Evolutionary conservation across 352 stramenopile genomes (phyloP).

Genomic region (Pythium vanterpoolii): DNA sequence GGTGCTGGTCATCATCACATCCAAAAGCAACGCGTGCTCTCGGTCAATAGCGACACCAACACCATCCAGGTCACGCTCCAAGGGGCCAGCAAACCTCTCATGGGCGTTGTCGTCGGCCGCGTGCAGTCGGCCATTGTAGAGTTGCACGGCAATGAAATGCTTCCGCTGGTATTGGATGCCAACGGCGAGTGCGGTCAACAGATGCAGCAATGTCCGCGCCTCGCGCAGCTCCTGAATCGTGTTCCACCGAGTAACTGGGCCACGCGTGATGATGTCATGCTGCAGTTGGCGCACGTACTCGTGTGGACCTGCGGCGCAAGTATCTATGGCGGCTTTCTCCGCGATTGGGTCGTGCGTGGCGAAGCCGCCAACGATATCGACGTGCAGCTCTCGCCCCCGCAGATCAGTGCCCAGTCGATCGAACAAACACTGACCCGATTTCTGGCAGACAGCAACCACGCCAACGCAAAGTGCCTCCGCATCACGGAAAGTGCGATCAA

Average conservation of each 20-base stretch:
- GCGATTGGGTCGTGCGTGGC: slow-evolving; percentile 30
- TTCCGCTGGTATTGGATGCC: slow-evolving; percentile 16
- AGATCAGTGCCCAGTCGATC: slow-evolving; percentile 6
- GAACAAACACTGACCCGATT: slow-evolving; percentile 1
- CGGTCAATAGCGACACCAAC: not conserved
- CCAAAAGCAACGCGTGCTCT: not conserved
- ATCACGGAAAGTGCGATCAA: slow-evolving; percentile 6
- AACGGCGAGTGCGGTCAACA: slow-evolving; percentile 20
- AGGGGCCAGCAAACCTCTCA: slow-evolving; percentile 19
- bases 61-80: slow-evolving; percentile 15
- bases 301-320: slow-evolving; percentile 18
- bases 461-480: not conserved
- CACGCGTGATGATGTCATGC: slow-evolving; percentile 26
- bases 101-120: slow-evolving; percentile 21
- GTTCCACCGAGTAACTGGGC: slow-evolving; percentile 12
- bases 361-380: slow-evolving; percentile 28
- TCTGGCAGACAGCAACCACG: not conserved
- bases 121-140: slow-evolving; percentile 20
- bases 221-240: slow-evolving; percentile 14
- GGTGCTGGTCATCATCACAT: not conserved
- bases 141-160: slow-evolving; percentile 3
- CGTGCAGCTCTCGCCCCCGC: slow-evolving; percentile 17
- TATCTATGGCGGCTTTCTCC: slow-evolving; percentile 27
- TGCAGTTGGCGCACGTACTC: slow-evolving; percentile 23
- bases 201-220: slow-evolving; percentile 22